A percentile compares a stretch with the other conserved stretches of the same genome.
Evolutionary conservation across 257 asterid species (phyloP).

Genomic region (Lantana camara): DNA sequence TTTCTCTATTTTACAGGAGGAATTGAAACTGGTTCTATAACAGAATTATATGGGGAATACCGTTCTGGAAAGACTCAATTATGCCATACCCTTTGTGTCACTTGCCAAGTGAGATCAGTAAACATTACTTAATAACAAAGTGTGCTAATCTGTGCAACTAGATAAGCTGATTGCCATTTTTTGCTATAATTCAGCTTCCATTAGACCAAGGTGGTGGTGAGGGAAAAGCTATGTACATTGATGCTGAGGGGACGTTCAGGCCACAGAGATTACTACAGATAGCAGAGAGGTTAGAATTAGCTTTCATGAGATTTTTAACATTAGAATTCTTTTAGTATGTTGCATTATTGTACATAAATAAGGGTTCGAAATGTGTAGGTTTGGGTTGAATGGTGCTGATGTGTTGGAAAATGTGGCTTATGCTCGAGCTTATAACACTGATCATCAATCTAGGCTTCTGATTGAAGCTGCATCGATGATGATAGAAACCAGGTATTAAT

Average conservation of each 20-base stretch:
- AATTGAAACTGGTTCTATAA: conserved; percentile 91
- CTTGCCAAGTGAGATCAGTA: conserved; percentile 75
- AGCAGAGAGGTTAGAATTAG: conserved; percentile 71
- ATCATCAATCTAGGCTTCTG: conserved; percentile 94
- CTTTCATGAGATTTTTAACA: conserved; percentile 15
- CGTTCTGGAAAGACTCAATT: conserved; percentile 98
- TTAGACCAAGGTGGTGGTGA: conserved; percentile 98
- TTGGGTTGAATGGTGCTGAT: conserved; percentile 90
- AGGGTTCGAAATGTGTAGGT: conserved; percentile 46
- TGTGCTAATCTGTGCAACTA: conserved; percentile 3
- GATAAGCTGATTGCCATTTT: background rate
- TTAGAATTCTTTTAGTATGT: background rate
- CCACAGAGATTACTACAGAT: conserved; percentile 96
- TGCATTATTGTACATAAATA: conserved; percentile 8
- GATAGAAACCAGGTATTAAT: conserved; percentile 87
- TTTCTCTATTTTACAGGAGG: conserved; percentile 56
- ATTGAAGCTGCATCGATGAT: conserved; percentile 99
- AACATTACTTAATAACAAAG: background rate
- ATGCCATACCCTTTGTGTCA: conserved; percentile 92
- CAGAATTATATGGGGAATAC: conserved; percentile 89
- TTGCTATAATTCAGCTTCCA: conserved; percentile 64
- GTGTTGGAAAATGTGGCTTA: conserved; percentile 98
- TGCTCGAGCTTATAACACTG: conserved; percentile 98
- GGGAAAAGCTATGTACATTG: conserved; percentile 98
- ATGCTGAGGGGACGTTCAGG: conserved; percentile 97